Conservation (phyloP, 2,329 filamentous ascomycete species). For the Xylariaceae sp. region DNA sequence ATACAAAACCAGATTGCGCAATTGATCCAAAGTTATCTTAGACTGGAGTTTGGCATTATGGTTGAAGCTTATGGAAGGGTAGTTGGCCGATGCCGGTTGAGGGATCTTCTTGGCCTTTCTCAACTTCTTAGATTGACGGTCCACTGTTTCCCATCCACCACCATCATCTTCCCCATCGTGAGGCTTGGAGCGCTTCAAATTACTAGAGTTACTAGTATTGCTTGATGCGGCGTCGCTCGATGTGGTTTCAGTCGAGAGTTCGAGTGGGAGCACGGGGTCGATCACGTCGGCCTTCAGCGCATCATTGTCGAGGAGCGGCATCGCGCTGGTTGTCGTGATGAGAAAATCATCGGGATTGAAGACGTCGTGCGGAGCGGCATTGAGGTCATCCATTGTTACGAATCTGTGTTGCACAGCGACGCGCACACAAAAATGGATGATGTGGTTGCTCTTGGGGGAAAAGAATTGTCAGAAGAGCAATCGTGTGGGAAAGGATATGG, state of each 20-base stretch:
- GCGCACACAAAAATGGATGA: not conserved
- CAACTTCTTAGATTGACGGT: conserved; percentile 37
- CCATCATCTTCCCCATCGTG: conserved; percentile 39
- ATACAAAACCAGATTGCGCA: conserved; percentile 61
- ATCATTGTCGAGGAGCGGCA: conserved; percentile 11
- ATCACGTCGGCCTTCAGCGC: conserved; percentile 1
- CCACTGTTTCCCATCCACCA: conserved; percentile 51
- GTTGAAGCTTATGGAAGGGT: conserved; percentile 56
- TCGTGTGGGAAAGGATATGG: not conserved
- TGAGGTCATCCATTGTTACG: conserved; percentile 18
- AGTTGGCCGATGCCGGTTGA: conserved; percentile 49
- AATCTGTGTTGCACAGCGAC: not conserved
- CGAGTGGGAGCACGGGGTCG: conserved; percentile 11
- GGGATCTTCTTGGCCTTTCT: conserved; percentile 61
- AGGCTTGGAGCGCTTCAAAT: conserved; percentile 46
- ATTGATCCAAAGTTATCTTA: conserved; percentile 57
- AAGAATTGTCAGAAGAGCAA: no score
- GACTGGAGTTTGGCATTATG: conserved; percentile 53
- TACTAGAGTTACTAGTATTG: conserved; percentile 28
- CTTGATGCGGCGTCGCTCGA: conserved; percentile 20
- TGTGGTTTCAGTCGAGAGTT: conserved; percentile 18
- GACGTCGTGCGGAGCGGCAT: conserved; percentile 15
- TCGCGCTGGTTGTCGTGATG: conserved; percentile 10
- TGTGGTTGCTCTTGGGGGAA: no score
- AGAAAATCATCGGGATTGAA: conserved; percentile 20